A percentile compares a stretch with the other conserved stretches of the same genome.
These are phyloP conservation scores for Zizania palustris DNA, from an alignment of 202 grass and related monocot genomes.

Conservation along the genomic window DNA sequence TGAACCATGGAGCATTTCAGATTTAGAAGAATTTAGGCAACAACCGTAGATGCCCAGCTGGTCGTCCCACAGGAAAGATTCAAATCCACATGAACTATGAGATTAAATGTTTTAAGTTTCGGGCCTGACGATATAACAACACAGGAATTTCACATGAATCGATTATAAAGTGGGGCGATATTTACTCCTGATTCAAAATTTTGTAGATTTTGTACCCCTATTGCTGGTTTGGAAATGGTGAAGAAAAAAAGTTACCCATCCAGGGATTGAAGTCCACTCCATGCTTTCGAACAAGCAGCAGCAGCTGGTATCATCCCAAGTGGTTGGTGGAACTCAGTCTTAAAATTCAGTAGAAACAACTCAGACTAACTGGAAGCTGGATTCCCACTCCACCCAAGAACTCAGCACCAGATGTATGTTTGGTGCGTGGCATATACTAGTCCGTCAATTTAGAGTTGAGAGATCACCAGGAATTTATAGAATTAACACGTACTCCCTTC, in stretches of 20 bases:
- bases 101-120: too few relatives aligned
- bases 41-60: too few relatives aligned
- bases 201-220: not conserved
- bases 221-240: not conserved
- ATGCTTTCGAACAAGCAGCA: constrained; percentile 31
- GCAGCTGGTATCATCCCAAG: constrained; percentile 29
- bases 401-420: not conserved
- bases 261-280: not conserved
- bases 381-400: not conserved
- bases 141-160: too few relatives aligned
- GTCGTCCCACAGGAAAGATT: too few relatives aligned
- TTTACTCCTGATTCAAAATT: not conserved
- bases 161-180: too few relatives aligned
- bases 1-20: not conserved
- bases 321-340: constrained; percentile 5
- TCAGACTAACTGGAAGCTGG: not conserved
- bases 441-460: too few relatives aligned
- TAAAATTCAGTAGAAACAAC: not conserved
- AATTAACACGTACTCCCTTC: too few relatives aligned
- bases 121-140: too few relatives aligned
- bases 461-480: too few relatives aligned
- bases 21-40: too few relatives aligned
- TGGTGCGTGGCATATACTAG: too few relatives aligned
- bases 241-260: not conserved
- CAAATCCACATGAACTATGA: too few relatives aligned